Conservation (phyloP, 164 flowering plant species). For the Sextonia rubra region DNA sequence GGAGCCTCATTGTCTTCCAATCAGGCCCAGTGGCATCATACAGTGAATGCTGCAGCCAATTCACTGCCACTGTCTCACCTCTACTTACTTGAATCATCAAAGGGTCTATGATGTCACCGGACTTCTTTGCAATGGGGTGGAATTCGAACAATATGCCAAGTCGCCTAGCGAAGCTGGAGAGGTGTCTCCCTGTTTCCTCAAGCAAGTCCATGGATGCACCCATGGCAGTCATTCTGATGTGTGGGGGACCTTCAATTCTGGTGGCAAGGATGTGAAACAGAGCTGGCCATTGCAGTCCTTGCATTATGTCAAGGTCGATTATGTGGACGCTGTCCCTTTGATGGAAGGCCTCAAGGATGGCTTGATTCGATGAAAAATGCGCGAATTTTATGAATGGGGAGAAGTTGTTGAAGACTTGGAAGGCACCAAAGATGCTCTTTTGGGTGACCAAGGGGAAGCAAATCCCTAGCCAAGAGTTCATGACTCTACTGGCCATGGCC, state of each 20-base stretch:
- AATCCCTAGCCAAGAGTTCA: slow-evolving; percentile 68
- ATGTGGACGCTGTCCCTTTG: slow-evolving; percentile 54
- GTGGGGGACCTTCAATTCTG: slow-evolving; percentile 59
- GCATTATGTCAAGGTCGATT: slow-evolving; percentile 76
- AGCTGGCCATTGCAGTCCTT: slow-evolving; percentile 81
- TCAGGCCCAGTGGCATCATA: slow-evolving; percentile 69
- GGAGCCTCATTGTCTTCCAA: slow-evolving; percentile 50
- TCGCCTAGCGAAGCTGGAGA: slow-evolving; percentile 56
- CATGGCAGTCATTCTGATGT: slow-evolving; percentile 58
- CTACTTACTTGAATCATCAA: slow-evolving; percentile 30
- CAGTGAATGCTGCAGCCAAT: slow-evolving; percentile 63
- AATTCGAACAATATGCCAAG: slow-evolving; percentile 63
- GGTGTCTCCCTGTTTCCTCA: slow-evolving; percentile 53
- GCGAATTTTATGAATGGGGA: slow-evolving; percentile 70
- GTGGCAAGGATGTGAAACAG: slow-evolving; percentile 71
- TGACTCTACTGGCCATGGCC: slow-evolving; percentile 64
- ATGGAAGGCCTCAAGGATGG: slow-evolving; percentile 66
- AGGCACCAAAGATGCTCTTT: slow-evolving; percentile 35
- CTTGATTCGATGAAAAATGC: slow-evolving; percentile 77
- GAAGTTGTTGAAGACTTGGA: slow-evolving; percentile 55
- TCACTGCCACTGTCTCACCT: slow-evolving; percentile 61
- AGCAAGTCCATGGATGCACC: slow-evolving; percentile 48
- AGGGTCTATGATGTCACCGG: slow-evolving; percentile 32
- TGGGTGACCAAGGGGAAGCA: slow-evolving; percentile 48
- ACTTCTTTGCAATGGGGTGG: slow-evolving; percentile 49